These are phyloP conservation scores for Choanephora cucurbitarum DNA, from an alignment of 371 early-diverging fungal species.

Conservation along the genomic window DNA sequence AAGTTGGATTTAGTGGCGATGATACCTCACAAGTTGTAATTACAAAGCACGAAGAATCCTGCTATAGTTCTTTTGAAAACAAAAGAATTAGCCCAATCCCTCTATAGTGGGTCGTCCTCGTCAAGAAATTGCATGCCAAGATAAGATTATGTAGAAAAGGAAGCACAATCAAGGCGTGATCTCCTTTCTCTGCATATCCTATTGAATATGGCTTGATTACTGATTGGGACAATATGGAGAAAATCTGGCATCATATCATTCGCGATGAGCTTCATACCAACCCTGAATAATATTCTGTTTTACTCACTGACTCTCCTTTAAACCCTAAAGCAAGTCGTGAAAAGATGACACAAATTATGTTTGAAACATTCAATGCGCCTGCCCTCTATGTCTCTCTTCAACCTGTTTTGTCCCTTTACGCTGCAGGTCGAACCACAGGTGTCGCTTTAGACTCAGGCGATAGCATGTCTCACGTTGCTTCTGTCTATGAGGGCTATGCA, in stretches of 20 bases:
- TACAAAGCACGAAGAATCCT: too few species aligned
- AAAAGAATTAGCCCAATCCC: slow-evolving; percentile 64
- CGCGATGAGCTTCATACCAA: slow-evolving; percentile 79
- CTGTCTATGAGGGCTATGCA: slow-evolving; percentile 95
- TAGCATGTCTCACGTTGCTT: slow-evolving; percentile 93
- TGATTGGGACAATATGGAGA: slow-evolving; percentile 99
- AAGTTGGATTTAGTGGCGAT: slow-evolving; percentile 99
- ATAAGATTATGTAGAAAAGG: slow-evolving; percentile 99
- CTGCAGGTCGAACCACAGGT: slow-evolving; percentile 99
- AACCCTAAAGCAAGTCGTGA: slow-evolving; percentile 99
- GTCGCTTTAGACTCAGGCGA: slow-evolving; percentile 92
- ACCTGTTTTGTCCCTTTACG: slow-evolving; percentile 96
- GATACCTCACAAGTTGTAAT: slow-evolving; percentile 99
- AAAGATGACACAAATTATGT: slow-evolving; percentile 99
- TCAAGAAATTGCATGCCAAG: slow-evolving; percentile 99
- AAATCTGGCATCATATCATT: slow-evolving; percentile 99
- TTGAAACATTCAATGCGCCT: slow-evolving; percentile 99
- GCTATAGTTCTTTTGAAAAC: too few species aligned
- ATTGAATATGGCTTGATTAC: slow-evolving; percentile 99
- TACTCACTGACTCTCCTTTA: slow-evolving; percentile 99
- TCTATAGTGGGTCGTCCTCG: slow-evolving; percentile 99
- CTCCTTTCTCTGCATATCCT: slow-evolving; percentile 98
- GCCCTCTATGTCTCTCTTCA: slow-evolving; percentile 99
- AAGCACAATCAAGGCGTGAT: slow-evolving; percentile 99
- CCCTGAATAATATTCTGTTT: slow-evolving; percentile 97